Conservation (phyloP, 805 yeast species). For the Saccharomycopsis sp. region DNA sequence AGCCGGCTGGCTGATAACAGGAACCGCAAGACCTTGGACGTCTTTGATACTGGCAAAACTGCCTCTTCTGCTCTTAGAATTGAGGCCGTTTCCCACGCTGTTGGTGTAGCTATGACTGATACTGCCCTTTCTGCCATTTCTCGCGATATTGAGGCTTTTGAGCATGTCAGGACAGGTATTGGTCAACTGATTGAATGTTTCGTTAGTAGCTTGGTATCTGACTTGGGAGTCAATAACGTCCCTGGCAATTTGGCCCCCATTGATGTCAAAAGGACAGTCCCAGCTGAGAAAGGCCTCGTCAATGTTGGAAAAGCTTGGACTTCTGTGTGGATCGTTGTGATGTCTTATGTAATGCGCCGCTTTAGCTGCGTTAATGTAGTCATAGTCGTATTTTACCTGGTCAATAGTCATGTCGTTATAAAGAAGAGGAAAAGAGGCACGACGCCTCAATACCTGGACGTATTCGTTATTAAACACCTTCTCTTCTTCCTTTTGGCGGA, state of each 20-base stretch:
- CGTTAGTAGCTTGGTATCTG: not conserved
- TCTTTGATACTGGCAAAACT: not conserved
- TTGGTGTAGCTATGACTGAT: not conserved
- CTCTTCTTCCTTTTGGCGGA: not conserved
- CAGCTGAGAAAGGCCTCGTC: constrained; percentile 23
- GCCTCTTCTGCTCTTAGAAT: not conserved
- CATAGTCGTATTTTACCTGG: constrained; percentile 26
- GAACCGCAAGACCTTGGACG: not conserved
- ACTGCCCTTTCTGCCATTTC: not conserved
- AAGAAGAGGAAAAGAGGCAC: constrained; percentile 36
- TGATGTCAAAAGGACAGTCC: not conserved
- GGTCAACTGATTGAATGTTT: not conserved
- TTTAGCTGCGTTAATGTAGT: constrained; percentile 15
- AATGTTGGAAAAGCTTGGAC: constrained; percentile 33
- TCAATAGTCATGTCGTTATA: constrained; percentile 29
- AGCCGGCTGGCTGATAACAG: not conserved
- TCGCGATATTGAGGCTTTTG: not conserved
- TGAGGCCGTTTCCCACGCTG: no score
- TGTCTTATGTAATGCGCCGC: not conserved
- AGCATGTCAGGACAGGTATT: not conserved
- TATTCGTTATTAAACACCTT: constrained; percentile 21
- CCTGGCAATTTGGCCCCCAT: not conserved
- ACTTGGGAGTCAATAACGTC: not conserved
- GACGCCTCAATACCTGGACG: constrained; percentile 26
- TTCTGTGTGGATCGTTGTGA: constrained; percentile 23